Evolutionary conservation across 306 rosid species (phyloP), one percentile per base, ranked within the genome.

Genomic region (Inga oerstediana): DNA sequence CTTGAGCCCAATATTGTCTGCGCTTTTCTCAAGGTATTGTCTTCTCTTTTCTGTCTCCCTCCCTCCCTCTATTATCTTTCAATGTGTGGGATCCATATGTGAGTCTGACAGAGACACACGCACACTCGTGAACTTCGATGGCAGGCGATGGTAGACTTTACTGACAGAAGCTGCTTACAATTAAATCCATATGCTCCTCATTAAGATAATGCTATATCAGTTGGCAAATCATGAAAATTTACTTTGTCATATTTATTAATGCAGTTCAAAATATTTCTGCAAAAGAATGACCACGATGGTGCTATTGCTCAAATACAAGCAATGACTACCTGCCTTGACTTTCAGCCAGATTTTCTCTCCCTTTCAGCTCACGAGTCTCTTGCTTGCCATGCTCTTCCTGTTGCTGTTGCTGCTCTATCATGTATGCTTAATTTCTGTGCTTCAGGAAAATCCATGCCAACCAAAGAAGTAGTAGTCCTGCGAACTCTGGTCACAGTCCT

Each of bases 361-460:
- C 98, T 93, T 79, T 89, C 98, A 72, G 97, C 99, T 58, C 99
- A 96, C 76, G 99, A 96, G 90, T 98, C 99, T 84, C 90, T 96
- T 88, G 99, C 99, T 67, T 93, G 94, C 90, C 93, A 69, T 74
- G 94, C 91, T 88, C 84, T 87, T 85, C 83, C 97, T 78, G 93
- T 96, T 72, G 97, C 98, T 65, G 92, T 91, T 83, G 86, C 97
- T 48, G 87, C 97, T 78, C 82, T 96, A 65, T 91, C 94, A 37
- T 88, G 77, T 80, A 88, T 92, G 86, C 91, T 96, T 77, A 92
- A 87, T 74, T 92, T 89, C 56, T 92, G 88, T 83, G 86, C 86
- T 62, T 76, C 89, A 13, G 97, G 97, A 70, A 96, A 89, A 84
- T 81, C 97, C 82, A 88, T 92, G 94, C 89, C 97, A 79, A 88